These are phyloP conservation scores for Vigna hirtella DNA, from an alignment of 306 rosid species.

Conservation along the genomic window DNA sequence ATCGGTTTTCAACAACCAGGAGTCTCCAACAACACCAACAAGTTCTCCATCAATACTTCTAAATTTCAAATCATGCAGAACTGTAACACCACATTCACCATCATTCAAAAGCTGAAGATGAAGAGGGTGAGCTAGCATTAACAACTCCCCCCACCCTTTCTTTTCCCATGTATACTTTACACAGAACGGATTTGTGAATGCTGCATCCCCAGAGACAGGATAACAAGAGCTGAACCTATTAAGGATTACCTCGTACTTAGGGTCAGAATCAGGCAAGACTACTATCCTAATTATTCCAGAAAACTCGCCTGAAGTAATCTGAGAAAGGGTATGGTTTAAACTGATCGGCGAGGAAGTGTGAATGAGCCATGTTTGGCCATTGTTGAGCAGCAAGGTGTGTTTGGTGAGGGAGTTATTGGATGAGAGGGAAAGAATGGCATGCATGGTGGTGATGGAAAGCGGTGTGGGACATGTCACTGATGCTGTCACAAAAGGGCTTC, in stretches of 20 bases:
- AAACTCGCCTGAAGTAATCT: slow-evolving; percentile 56
- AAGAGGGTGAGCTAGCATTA: slow-evolving; percentile 91
- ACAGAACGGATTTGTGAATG: slow-evolving; percentile 59
- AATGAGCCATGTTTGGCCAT: slow-evolving; percentile 87
- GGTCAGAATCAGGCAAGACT: slow-evolving; percentile 60
- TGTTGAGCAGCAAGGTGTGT: slow-evolving; percentile 66
- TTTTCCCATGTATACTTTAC: slow-evolving; percentile 76
- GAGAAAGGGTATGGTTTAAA: slow-evolving; percentile 46
- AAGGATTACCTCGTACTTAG: slow-evolving; percentile 53
- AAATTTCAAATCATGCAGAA: slow-evolving; percentile 70
- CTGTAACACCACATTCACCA: slow-evolving; percentile 44
- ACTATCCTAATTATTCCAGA: slow-evolving; percentile 75
- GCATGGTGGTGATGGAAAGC: slow-evolving; percentile 71
- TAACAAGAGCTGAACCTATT: slow-evolving; percentile 70
- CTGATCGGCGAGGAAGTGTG: slow-evolving; percentile 63
- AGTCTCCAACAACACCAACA: slow-evolving; percentile 84
- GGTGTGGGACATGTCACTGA: slow-evolving; percentile 44
- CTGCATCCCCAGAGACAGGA: slow-evolving; percentile 74
- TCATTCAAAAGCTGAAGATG: slow-evolving; percentile 63
- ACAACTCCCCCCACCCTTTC: slow-evolving; percentile 79
- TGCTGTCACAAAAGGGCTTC: slow-evolving; percentile 83
- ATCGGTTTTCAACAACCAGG: slow-evolving; percentile 68
- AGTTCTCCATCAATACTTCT: slow-evolving; percentile 88
- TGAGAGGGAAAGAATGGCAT: slow-evolving; percentile 59
- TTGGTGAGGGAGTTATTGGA: slow-evolving; percentile 62